Evolutionary conservation across 371 early-diverging fungal genomes (phyloP).

Genomic region (Apophysomyces ossiformis): DNA sequence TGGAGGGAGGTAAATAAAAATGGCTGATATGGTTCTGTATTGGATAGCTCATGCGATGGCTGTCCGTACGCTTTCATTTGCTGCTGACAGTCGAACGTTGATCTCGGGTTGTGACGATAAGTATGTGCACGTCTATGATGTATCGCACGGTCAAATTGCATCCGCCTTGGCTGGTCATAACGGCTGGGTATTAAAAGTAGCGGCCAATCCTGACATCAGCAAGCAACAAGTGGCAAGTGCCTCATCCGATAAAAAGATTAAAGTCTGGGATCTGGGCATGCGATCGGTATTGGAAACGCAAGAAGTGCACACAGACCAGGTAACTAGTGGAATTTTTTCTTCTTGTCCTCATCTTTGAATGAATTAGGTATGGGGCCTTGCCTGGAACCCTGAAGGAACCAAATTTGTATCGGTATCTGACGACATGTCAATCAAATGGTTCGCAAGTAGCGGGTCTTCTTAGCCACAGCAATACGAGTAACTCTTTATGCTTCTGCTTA

Average conservation of each 20-base stretch:
- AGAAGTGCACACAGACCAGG: slow-evolving; percentile 79
- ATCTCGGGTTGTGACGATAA: slow-evolving; percentile 84
- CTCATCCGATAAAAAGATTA: slow-evolving; percentile 77
- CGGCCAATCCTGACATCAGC: slow-evolving; percentile 67
- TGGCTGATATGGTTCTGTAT: neutral
- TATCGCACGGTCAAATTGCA: slow-evolving; percentile 77
- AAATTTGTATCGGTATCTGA: slow-evolving; percentile 78
- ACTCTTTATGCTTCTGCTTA: neutral
- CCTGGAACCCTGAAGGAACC: slow-evolving; percentile 79
- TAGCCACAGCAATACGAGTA: slow-evolving; percentile 8
- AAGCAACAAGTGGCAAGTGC: slow-evolving; percentile 77
- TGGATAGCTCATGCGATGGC: slow-evolving; percentile 74
- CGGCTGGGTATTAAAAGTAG: slow-evolving; percentile 78
- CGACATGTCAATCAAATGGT: slow-evolving; percentile 64
- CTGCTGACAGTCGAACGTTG: slow-evolving; percentile 72
- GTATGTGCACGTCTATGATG: slow-evolving; percentile 82
- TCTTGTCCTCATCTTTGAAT: neutral
- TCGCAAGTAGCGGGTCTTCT: slow-evolving; percentile 54
- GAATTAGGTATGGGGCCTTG: slow-evolving; percentile 73
- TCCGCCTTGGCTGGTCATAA: slow-evolving; percentile 77
- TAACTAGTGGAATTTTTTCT: slow-evolving; percentile 18
- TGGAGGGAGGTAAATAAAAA: slow-evolving; percentile 16
- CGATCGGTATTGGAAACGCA: slow-evolving; percentile 81
- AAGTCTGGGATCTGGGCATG: slow-evolving; percentile 80
- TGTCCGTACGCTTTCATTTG: slow-evolving; percentile 74